A percentile compares a stretch with the other conserved stretches of the same genome.
Conservation (phyloP, 2,329 filamentous ascomycete species). For the Tolypocladium amazonense region DNA sequence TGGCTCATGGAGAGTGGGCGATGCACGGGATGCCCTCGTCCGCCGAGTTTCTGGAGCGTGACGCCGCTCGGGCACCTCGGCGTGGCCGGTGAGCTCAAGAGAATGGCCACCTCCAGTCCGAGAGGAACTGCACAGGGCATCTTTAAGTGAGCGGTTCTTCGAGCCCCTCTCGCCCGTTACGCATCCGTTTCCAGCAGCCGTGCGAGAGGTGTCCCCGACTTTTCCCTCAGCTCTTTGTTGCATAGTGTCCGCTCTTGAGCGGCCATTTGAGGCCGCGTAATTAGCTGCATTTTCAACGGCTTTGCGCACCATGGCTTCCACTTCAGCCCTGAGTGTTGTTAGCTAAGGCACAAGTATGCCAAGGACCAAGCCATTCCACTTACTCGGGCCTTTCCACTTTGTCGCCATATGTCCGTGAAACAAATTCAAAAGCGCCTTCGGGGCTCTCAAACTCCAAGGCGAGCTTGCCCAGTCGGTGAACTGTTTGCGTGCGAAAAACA, state of each 20-base stretch:
- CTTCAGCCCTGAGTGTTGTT: neutral
- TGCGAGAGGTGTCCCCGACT: neutral
- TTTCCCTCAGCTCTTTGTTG: neutral
- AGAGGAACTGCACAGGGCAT: slow-evolving; percentile 1
- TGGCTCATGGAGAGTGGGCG: slow-evolving; percentile 2
- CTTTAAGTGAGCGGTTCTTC: neutral
- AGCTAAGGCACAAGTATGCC: neutral
- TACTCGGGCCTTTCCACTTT: slow-evolving; percentile 3
- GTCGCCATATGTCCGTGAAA: neutral
- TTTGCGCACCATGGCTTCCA: neutral
- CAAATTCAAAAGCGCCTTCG: neutral
- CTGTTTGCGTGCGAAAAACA: slow-evolving; percentile 11
- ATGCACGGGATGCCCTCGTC: slow-evolving; percentile 12
- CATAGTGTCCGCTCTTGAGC: neutral
- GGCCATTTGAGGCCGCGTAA: neutral
- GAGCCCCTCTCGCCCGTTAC: neutral
- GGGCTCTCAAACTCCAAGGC: slow-evolving; percentile 11
- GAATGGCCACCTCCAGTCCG: neutral
- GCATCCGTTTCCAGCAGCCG: neutral
- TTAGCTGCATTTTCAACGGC: slow-evolving; percentile 2
- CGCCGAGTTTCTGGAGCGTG: slow-evolving; percentile 11
- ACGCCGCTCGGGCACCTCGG: neutral
- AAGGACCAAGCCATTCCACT: slow-evolving; percentile 1
- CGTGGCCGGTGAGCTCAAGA: neutral
- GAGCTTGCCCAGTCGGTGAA: slow-evolving; percentile 4